Percentiles rank a stretch among this genome's conserved stretches.
phyloP scores from a whole-genome alignment of 148 eudicot species.

The Cornus kousa region DNA sequence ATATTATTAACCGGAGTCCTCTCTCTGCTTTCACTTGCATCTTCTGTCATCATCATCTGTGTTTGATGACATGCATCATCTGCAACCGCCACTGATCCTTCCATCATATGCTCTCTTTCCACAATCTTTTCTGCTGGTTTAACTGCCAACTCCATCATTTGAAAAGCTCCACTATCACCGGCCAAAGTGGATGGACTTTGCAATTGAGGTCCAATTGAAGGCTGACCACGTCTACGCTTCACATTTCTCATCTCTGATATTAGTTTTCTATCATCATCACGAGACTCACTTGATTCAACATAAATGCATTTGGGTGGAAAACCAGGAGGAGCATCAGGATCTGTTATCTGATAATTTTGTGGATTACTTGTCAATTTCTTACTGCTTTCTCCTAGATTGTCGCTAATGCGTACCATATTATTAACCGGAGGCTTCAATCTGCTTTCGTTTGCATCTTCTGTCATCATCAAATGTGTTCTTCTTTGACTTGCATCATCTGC shows the following conservation, averaged over 20 bases:
- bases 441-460: background rate
- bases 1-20: too few relatives aligned
- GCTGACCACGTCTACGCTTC: too few relatives aligned
- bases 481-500: background rate
- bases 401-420: background rate
- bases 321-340: slow-evolving; percentile 9
- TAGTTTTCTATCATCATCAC: background rate
- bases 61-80: background rate
- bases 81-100: background rate
- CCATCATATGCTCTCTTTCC: too few relatives aligned
- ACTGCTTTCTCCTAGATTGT: background rate
- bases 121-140: too few relatives aligned
- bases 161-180: background rate
- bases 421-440: background rate
- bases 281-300: background rate
- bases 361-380: background rate
- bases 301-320: background rate
- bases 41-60: background rate
- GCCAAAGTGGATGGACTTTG: background rate
- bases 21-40: background rate
- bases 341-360: background rate
- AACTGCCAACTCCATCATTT: background rate
- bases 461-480: too few relatives aligned
- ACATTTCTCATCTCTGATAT: too few relatives aligned
- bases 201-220: background rate